These are phyloP conservation scores for Coemansia sp. DNA, from an alignment of 192 early-diverging fungal species.

Conservation along the genomic window DNA sequence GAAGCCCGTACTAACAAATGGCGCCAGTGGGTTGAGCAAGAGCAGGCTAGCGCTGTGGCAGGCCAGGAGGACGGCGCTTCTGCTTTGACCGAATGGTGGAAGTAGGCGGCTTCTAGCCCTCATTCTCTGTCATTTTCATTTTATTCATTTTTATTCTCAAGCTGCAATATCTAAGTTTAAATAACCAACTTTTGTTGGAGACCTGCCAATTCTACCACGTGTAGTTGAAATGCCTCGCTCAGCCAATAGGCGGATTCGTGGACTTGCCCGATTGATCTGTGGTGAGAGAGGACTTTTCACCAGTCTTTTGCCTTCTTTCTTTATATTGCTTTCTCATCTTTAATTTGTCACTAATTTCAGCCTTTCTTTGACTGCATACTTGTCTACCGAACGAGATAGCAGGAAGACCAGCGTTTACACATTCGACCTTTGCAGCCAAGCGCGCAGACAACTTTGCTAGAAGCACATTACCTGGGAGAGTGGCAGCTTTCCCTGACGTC, in stretches of 20 bases:
- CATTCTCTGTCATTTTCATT: background rate
- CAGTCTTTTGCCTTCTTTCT: background rate
- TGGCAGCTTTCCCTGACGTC: background rate
- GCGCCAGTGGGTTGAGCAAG: conserved; percentile 42
- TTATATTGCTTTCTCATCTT: background rate
- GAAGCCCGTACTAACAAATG: conserved; percentile 21
- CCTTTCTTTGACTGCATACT: background rate
- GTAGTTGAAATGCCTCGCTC: background rate
- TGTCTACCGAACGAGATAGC: conserved; percentile 10
- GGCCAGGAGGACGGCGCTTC: conserved; percentile 2
- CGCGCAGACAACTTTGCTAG: background rate
- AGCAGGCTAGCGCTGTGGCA: conserved; percentile 8
- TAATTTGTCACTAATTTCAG: background rate
- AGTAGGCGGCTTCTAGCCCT: conserved; percentile 14
- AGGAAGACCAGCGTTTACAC: background rate
- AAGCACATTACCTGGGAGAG: background rate
- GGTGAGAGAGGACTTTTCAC: background rate
- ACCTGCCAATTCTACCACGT: background rate
- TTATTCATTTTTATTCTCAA: conserved; percentile 1
- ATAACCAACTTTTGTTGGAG: background rate
- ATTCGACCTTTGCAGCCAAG: background rate
- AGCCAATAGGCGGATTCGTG: background rate
- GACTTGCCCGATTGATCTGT: background rate
- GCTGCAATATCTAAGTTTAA: background rate
- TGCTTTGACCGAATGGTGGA: conserved; percentile 46